phyloP scores from a whole-genome alignment of 1,284 basidiomycete genomes.

The Microbotryomycetes sp. region DNA sequence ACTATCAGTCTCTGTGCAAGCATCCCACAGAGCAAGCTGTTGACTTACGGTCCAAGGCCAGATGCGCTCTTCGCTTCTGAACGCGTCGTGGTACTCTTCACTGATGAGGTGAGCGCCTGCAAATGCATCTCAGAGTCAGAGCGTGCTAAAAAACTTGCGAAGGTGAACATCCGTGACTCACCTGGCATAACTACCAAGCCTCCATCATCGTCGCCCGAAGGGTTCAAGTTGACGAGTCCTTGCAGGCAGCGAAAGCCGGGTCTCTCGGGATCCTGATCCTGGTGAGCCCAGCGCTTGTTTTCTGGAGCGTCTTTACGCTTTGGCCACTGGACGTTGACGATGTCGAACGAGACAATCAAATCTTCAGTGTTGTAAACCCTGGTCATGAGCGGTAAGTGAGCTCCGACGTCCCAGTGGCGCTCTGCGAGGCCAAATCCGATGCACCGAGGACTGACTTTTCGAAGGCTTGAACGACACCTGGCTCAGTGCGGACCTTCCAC shows the following conservation, averaged over 20 bases:
- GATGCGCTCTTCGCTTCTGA: neutral
- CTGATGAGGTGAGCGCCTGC: neutral
- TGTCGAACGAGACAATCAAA: neutral
- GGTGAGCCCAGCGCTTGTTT: constrained; percentile 4
- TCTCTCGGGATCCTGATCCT: constrained; percentile 28
- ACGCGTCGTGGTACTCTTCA: neutral
- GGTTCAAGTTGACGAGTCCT: constrained; percentile 43
- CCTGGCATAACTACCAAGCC: constrained; percentile 44
- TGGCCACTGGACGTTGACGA: neutral
- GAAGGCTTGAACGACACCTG: constrained; percentile 20
- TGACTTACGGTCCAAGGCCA: neutral
- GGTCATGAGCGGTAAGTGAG: no score
- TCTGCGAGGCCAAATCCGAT: constrained; percentile 15
- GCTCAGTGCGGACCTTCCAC: constrained; percentile 25
- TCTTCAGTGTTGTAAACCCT: neutral
- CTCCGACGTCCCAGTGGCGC: constrained; percentile 13
- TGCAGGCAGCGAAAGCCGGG: constrained; percentile 42
- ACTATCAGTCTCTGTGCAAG: neutral
- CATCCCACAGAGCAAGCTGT: no score
- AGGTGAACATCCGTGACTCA: no score
- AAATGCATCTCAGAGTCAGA: no score
- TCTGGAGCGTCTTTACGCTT: neutral
- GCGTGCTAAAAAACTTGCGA: no score
- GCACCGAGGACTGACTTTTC: constrained; percentile 6
- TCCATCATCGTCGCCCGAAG: constrained; percentile 44